These are phyloP conservation scores for Fagopyrum tataricum DNA, from an alignment of 148 eudicot genomes.

Conservation along the genomic window DNA sequence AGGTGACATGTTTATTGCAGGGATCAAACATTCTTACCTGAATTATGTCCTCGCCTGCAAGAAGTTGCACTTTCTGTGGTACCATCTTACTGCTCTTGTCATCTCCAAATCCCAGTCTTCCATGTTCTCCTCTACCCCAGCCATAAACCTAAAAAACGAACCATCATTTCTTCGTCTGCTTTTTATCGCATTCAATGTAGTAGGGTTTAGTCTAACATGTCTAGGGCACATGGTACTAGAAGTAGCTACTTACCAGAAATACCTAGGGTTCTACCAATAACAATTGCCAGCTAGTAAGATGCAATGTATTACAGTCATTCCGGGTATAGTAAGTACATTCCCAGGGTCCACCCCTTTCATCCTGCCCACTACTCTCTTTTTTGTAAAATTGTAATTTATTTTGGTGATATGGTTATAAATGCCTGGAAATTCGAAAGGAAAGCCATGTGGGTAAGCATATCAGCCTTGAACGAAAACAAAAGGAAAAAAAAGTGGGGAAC, in stretches of 20 bases:
- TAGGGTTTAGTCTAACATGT: background rate
- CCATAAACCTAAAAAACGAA: conserved; percentile 62
- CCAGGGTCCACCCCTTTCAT: background rate
- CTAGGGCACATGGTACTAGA: background rate
- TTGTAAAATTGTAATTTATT: too few relatives aligned
- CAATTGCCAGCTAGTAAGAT: background rate
- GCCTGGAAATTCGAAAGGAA: background rate
- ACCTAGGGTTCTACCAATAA: background rate
- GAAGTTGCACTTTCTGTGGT: conserved; percentile 91
- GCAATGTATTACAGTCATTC: too few relatives aligned
- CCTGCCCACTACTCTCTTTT: too few relatives aligned
- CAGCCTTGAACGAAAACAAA: background rate
- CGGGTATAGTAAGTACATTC: background rate
- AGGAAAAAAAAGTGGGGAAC: background rate
- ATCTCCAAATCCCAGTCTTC: conserved; percentile 98
- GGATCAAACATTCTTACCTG: conserved; percentile 43
- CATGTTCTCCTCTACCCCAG: conserved; percentile 99
- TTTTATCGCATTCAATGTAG: background rate
- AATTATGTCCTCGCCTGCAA: conserved; percentile 66
- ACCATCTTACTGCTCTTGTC: conserved; percentile 99
- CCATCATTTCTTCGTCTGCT: background rate
- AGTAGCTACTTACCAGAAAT: background rate
- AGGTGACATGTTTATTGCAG: background rate
- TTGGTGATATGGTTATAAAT: too few relatives aligned
- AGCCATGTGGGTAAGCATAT: background rate